These are phyloP conservation scores for Prillingera fragicola DNA, from an alignment of 1,284 basidiomycete genomes.

Conservation along the genomic window DNA sequence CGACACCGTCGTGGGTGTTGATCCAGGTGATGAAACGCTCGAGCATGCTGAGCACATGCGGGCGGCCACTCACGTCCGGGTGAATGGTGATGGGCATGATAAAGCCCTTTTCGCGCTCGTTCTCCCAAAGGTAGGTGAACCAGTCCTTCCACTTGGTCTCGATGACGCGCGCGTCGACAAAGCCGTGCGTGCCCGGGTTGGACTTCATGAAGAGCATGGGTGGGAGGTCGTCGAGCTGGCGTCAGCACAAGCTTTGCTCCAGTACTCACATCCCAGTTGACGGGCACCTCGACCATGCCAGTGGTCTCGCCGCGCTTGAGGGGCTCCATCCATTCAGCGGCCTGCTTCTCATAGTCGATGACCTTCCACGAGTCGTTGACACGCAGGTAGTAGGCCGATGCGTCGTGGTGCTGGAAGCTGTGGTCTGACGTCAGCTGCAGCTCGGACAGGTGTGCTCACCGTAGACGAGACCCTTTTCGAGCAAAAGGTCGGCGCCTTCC, in stretches of 20 bases:
- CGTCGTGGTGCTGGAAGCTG: slow-evolving; percentile 56
- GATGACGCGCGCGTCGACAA: slow-evolving; percentile 63
- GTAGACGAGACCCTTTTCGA: slow-evolving; percentile 70
- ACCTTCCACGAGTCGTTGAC: slow-evolving; percentile 68
- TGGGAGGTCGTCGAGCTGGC: slow-evolving; percentile 56
- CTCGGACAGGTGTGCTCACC: slow-evolving; percentile 48
- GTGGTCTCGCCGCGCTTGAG: slow-evolving; percentile 61
- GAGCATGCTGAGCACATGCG: slow-evolving; percentile 66
- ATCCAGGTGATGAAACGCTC: slow-evolving; percentile 74
- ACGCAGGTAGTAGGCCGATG: slow-evolving; percentile 65
- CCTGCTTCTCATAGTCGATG: slow-evolving; percentile 59
- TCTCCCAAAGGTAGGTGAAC: slow-evolving; percentile 61
- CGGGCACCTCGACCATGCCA: slow-evolving; percentile 66
- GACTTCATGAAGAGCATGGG: slow-evolving; percentile 72
- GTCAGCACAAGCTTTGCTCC: background rate
- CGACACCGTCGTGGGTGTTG: slow-evolving; percentile 63
- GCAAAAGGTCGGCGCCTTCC: slow-evolving; percentile 62
- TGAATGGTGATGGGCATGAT: slow-evolving; percentile 72
- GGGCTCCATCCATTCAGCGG: slow-evolving; percentile 70
- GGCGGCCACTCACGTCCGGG: slow-evolving; percentile 61
- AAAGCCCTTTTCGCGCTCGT: slow-evolving; percentile 47
- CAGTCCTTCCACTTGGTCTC: slow-evolving; percentile 72
- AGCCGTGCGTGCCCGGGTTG: slow-evolving; percentile 62
- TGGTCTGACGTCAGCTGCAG: slow-evolving; percentile 53
- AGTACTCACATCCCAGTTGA: slow-evolving; percentile 55